Evolutionary conservation across 495 filamentous ascomycete genomes (phyloP), one percentile per base, ranked within the genome.

Genomic region (Rusavskia elegans): DNA sequence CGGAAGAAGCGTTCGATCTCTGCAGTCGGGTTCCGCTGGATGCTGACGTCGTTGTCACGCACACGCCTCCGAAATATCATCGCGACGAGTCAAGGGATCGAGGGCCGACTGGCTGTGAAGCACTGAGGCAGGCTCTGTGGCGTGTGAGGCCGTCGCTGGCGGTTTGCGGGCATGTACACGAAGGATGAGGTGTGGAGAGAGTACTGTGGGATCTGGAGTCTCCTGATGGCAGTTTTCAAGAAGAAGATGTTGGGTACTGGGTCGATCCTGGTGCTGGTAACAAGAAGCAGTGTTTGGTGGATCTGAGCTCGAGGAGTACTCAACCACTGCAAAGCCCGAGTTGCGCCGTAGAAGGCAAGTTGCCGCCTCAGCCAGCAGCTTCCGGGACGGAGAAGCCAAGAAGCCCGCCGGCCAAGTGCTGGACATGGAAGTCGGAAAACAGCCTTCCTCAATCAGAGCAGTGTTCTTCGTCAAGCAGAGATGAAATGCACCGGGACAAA

Each of bases 271-370:
- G 71, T 0, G 23, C 38, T 8, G 69, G 65, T 29, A 80, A 70
- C 57, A 81, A 77, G 53, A 82, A 80, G 59, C 70, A 79, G 54
- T 75, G 68, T 53, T 60, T 80, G 8, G 63, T 83, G 10, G 74
- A 83, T 63, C 59, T 81, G 53, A 78, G 73, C 44, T 63, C 66
- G 1, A 77, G 68, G 56, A 68, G 61, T 38, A 60, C 56, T n/a
- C 55, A 56, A 29, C 64, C 66, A n/a, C 53, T 77, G 45, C 63
- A 68, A 21, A 77, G 69, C 54, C 57, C 61, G 36, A 64, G 68
- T 16, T 13, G 0, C 8, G 13, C 13, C 32, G 25, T 27, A 6
- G 25, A 27, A 27, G 25, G 25, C 25, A 6, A 27, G 25, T 3
- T 27, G 25, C 25, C 25, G 25, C 25, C 25, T 27, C 32, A 4